Conservation (phyloP, 306 rosid species). For the Sicyos baderoa region DNA sequence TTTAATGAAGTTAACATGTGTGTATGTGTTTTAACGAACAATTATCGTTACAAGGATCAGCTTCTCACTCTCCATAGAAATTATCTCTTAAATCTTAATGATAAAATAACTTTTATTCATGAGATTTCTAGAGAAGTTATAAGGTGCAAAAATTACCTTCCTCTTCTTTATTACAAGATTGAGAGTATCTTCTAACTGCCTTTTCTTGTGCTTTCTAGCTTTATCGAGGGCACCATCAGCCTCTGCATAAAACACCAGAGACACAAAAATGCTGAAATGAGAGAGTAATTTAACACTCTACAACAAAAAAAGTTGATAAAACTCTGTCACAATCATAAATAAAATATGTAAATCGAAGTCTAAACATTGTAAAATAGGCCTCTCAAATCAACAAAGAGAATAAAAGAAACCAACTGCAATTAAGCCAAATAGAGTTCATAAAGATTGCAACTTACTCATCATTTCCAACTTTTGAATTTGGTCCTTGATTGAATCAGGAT, state of each 20-base stretch:
- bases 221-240: constrained; percentile 99
- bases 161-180: constrained; percentile 85
- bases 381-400: constrained; percentile 10
- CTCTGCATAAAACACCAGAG: constrained; percentile 45
- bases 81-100: background rate
- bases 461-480: constrained; percentile 59
- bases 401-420: background rate
- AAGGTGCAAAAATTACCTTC: constrained; percentile 43
- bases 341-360: background rate
- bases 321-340: background rate
- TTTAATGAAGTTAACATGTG: background rate
- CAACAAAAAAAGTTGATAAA: background rate
- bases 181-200: constrained; percentile 91
- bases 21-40: background rate
- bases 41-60: background rate
- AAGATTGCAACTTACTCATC: constrained; percentile 59
- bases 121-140: background rate
- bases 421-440: constrained; percentile 9
- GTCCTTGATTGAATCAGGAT: constrained; percentile 96
- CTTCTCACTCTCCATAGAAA: background rate
- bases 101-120: background rate
- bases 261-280: constrained; percentile 16
- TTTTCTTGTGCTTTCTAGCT: constrained; percentile 97
- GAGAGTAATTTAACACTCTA: background rate
- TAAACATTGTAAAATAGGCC: background rate